Conservation (phyloP, 75 land plant species). For the Pinus albicaulis region DNA sequence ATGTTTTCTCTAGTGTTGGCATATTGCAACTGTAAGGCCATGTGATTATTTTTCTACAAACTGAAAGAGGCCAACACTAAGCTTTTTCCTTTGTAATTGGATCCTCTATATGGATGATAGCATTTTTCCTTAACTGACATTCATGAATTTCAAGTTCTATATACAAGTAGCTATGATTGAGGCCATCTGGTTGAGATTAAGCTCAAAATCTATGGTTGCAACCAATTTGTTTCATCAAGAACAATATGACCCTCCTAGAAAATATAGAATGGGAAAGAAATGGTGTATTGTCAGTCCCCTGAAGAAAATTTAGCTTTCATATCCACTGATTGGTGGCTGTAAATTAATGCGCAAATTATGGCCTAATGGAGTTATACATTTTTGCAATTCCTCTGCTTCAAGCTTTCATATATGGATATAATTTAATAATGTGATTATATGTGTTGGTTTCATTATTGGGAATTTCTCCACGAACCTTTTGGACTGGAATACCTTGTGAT, state of each 20-base stretch:
- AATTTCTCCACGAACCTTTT: not conserved
- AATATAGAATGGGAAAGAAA: not conserved
- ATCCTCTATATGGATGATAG: not conserved
- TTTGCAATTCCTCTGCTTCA: not conserved
- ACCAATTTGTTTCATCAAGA: no score
- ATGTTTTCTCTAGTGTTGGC: conserved; percentile 1
- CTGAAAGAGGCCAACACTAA: not conserved
- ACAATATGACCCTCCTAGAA: no score
- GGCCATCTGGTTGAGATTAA: no score
- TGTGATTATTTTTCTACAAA: no score
- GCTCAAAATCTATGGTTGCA: no score
- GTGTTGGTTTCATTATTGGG: conserved; percentile 6
- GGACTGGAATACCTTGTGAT: not conserved
- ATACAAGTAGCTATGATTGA: no score
- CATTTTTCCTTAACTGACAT: conserved; percentile 4
- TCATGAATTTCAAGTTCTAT: not conserved
- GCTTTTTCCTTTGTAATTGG: not conserved
- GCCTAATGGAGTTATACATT: not conserved
- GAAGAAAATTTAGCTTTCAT: not conserved
- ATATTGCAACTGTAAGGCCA: not conserved
- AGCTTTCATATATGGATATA: not conserved
- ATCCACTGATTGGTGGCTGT: conserved; percentile 1
- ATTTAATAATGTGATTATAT: not conserved
- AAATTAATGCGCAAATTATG: conserved; percentile 7
- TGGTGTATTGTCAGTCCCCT: not conserved